Percentiles rank a stretch among this genome's conserved stretches.
phyloP scores from a whole-genome alignment of 768 basidiomycete genomes.

The Boletus reticulatus region DNA sequence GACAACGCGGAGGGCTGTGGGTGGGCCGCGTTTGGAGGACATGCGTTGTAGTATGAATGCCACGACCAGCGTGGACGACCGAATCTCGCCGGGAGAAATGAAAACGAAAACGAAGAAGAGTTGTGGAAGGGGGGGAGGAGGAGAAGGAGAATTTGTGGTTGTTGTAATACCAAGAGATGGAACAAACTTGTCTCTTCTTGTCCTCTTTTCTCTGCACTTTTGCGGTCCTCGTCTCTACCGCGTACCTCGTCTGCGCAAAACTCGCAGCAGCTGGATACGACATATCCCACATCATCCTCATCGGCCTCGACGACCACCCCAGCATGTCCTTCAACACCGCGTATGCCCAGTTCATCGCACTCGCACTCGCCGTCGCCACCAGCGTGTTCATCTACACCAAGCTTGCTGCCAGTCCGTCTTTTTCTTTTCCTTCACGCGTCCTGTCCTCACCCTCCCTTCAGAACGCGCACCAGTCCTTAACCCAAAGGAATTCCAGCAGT shows the following conservation, averaged over 20 bases:
- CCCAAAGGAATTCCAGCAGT: conserved; percentile 76
- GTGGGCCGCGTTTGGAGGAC: conserved; percentile 10
- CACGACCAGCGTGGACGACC: conserved; percentile 35
- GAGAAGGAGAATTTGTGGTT: too few species aligned
- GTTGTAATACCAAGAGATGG: not conserved
- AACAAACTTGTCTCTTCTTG: conserved; percentile 38
- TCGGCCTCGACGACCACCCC: conserved; percentile 42
- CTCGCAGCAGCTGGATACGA: conserved; percentile 58
- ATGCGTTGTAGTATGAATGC: conserved; percentile 27
- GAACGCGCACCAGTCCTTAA: conserved; percentile 71
- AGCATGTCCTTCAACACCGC: conserved; percentile 16
- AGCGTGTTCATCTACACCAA: conserved; percentile 54
- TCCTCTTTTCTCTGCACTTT: conserved; percentile 50
- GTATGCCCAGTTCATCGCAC: conserved; percentile 46
- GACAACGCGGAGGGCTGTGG: conserved; percentile 58
- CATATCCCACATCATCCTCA: conserved; percentile 57
- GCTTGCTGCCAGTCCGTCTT: conserved; percentile 42
- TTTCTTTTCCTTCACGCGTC: not conserved
- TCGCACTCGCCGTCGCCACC: conserved; percentile 50
- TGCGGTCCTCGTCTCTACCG: conserved; percentile 38
- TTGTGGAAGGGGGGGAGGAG: too few species aligned
- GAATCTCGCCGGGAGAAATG: too few species aligned
- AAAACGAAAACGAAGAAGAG: too few species aligned
- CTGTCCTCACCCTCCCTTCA: conserved; percentile 24
- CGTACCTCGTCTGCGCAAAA: conserved; percentile 32